These are phyloP conservation scores for Bjerkandera adusta DNA, from an alignment of 1,284 basidiomycete genomes.

Conservation along the genomic window DNA sequence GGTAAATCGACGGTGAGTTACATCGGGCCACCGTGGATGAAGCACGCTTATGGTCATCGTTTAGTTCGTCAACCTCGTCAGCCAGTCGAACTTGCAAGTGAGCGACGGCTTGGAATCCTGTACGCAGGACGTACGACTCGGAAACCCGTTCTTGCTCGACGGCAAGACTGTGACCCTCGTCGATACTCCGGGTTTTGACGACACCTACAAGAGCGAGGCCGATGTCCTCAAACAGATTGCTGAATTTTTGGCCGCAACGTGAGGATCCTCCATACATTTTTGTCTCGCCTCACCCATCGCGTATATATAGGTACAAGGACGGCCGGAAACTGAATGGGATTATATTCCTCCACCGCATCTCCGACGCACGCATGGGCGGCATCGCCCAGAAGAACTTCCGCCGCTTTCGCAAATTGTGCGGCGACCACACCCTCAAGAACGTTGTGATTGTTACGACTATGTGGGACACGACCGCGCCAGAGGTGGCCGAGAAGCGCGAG, in stretches of 20 bases:
- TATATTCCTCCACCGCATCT: conserved; percentile 53
- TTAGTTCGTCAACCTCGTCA: conserved; percentile 36
- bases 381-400: conserved; percentile 46
- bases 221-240: conserved; percentile 36
- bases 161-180: conserved; percentile 30
- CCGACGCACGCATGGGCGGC: conserved; percentile 48
- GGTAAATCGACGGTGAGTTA: conserved; percentile 15
- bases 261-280: conserved; percentile 4
- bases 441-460: conserved; percentile 51
- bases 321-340: conserved; percentile 44
- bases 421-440: conserved; percentile 42
- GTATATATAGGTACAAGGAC: conserved; percentile 35
- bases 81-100: conserved; percentile 31
- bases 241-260: conserved; percentile 28
- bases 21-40: neutral
- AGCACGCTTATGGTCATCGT: neutral
- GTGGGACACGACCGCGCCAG: conserved; percentile 39
- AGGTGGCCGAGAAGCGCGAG: conserved; percentile 10
- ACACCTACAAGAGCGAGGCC: conserved; percentile 33
- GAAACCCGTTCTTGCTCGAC: conserved; percentile 26
- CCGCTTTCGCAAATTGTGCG: conserved; percentile 49
- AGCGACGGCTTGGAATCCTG: conserved; percentile 34
- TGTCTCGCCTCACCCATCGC: neutral
- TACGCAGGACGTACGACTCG: conserved; percentile 33
- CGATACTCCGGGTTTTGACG: conserved; percentile 39